Evolutionary conservation across 2,329 filamentous ascomycete genomes (phyloP).

Genomic region (Graphiopsis chlorocephala): DNA sequence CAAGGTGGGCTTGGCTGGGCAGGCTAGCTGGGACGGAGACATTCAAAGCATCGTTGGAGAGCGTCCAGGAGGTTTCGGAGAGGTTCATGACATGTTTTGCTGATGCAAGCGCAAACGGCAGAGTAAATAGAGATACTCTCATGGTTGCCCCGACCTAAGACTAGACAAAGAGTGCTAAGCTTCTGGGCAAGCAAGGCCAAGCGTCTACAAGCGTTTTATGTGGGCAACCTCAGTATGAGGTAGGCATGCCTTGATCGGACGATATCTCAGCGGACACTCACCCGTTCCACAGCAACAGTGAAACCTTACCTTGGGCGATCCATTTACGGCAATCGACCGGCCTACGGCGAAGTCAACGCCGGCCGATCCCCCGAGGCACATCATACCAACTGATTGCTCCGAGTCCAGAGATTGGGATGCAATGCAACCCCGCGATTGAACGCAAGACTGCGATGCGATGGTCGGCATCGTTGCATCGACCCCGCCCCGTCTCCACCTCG

Average conservation of each 20-base stretch:
- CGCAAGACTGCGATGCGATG: not conserved
- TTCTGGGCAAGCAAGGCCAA: not conserved
- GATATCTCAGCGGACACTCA: not conserved
- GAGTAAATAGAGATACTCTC: not conserved
- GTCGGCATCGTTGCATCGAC: not conserved
- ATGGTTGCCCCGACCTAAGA: not conserved
- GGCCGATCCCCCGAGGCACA: not conserved
- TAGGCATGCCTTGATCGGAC: not conserved
- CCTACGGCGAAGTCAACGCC: not conserved
- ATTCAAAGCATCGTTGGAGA: slow-evolving; percentile 45
- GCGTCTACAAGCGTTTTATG: not conserved
- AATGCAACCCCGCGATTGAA: not conserved
- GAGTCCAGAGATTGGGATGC: not conserved
- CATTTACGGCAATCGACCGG: not conserved
- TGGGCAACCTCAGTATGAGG: not conserved
- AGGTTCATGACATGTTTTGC: not conserved
- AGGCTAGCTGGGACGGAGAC: slow-evolving; percentile 54
- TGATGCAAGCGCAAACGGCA: not conserved
- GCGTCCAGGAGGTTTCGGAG: slow-evolving; percentile 23
- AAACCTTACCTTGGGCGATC: not conserved
- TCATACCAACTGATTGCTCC: not conserved
- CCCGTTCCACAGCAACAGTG: not conserved
- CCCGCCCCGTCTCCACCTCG: not conserved
- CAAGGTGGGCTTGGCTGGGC: slow-evolving; percentile 59
- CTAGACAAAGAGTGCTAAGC: not conserved